Evolutionary conservation across 257 asterid species (phyloP), one percentile per base, ranked within the genome.

Genomic region (Cinchona pubescens): DNA sequence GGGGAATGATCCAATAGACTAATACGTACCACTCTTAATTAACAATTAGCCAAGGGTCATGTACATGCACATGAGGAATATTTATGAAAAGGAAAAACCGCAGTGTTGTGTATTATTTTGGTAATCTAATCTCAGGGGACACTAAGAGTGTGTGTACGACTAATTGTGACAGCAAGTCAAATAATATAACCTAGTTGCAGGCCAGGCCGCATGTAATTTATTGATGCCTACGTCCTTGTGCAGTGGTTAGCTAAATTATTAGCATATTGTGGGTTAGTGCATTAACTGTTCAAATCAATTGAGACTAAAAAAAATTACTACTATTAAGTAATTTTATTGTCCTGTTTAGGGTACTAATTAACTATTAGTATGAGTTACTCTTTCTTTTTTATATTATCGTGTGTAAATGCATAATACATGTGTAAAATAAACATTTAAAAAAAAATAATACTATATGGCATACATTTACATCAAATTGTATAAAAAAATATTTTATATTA

Each of bases 151-250:
- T 32, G 32, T 32, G 75, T 21, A 37, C 3, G 74, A 69, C 43
- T 21, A 71, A 71, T 37, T n/a, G 71, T 34, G 71, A 62, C 38
- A 74, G 49, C 51, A 62, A 60, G 58, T 60, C 48, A 60, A 68
- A 45, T 61, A 32, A 73, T 61, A 23, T 43, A 43, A 64, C 29
- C 14, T 18, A 70, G 48, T 46, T 37, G 74, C 72, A 53, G 79
- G 48, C 77, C 72, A 53, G 79, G 48, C 77, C 74, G 60, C 55
- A 40, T 55, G 72, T 55, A 45, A 19, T 53, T 35, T 72, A 42
- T 25, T 37, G 40, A 21, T 43, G 15, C 45, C 30, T 46, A 45
- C 62, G 21, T 45, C 35, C n/a, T 74, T 30, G 71, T 42, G 77
- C 49, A 7, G 49, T 65, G 30, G 30, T 49, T 65, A 37, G 19